These are phyloP conservation scores for Myrmaecium sp. DNA, from an alignment of 2,329 filamentous ascomycete species.

Conservation along the genomic window DNA sequence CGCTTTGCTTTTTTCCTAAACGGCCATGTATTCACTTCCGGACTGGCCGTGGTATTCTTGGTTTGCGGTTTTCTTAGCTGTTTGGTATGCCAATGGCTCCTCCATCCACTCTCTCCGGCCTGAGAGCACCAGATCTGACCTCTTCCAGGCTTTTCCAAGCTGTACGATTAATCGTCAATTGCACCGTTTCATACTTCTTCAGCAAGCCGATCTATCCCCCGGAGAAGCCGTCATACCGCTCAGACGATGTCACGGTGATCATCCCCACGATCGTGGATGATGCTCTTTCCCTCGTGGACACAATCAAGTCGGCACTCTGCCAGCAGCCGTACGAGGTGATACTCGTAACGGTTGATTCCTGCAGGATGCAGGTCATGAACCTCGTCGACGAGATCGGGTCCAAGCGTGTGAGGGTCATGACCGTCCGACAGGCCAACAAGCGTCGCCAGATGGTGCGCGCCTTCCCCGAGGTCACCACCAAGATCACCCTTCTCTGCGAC, in stretches of 20 bases:
- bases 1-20: too few relatives aligned
- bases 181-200: slow-evolving; percentile 60
- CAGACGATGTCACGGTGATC: slow-evolving; percentile 80
- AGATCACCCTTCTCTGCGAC: slow-evolving; percentile 82
- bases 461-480: slow-evolving; percentile 66
- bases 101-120: too few relatives aligned
- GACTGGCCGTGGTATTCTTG: too few relatives aligned
- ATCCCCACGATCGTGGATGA: slow-evolving; percentile 82
- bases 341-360: slow-evolving; percentile 73
- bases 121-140: too few relatives aligned
- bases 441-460: slow-evolving; percentile 84
- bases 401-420: slow-evolving; percentile 55
- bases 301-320: slow-evolving; percentile 58
- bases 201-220: slow-evolving; percentile 77
- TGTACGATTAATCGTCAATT: slow-evolving; percentile 67
- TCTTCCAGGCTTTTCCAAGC: slow-evolving; percentile 80
- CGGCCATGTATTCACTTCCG: too few relatives aligned
- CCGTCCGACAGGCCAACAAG: slow-evolving; percentile 80
- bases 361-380: slow-evolving; percentile 48
- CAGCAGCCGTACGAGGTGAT: slow-evolving; percentile 58
- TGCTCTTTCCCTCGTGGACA: slow-evolving; percentile 67
- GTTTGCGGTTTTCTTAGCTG: too few relatives aligned
- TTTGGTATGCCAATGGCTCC: too few relatives aligned
- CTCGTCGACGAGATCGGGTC: slow-evolving; percentile 30
- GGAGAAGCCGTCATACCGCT: slow-evolving; percentile 60